Percentiles rank a stretch among this genome's conserved stretches.
Conservation (phyloP, 352 stramenopile genomes). For the Phytophthora litchii region DNA sequence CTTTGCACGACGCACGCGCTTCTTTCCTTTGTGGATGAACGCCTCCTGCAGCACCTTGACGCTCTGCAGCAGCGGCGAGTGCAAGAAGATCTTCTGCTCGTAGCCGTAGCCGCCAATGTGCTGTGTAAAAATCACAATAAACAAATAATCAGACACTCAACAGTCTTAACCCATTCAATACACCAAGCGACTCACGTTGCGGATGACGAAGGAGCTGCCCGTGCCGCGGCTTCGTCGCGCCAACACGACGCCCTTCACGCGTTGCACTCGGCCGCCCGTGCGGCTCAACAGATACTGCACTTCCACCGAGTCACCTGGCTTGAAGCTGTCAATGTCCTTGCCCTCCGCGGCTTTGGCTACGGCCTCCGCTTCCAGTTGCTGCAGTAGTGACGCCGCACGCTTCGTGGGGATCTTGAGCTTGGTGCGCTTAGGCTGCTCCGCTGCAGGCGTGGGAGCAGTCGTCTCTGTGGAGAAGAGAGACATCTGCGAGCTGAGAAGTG, state of each 20-base stretch:
- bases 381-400: slow-evolving; percentile 68
- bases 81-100: slow-evolving; percentile 89
- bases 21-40: slow-evolving; percentile 93
- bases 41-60: slow-evolving; percentile 89
- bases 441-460: slow-evolving; percentile 10
- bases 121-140: slow-evolving; percentile 32
- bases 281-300: slow-evolving; percentile 85
- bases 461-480: slow-evolving; percentile 52
- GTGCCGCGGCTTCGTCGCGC: slow-evolving; percentile 82
- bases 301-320: slow-evolving; percentile 80
- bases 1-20: slow-evolving; percentile 88
- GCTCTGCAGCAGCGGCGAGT: slow-evolving; percentile 88
- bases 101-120: slow-evolving; percentile 88
- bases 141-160: slow-evolving; percentile 3
- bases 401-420: slow-evolving; percentile 88
- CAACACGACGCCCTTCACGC: slow-evolving; percentile 84
- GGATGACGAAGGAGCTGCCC: slow-evolving; percentile 85
- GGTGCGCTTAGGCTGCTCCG: slow-evolving; percentile 48
- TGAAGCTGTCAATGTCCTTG: slow-evolving; percentile 78
- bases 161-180: neutral
- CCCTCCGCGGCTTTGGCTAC: slow-evolving; percentile 64
- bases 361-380: slow-evolving; percentile 69
- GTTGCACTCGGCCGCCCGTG: slow-evolving; percentile 70
- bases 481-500: slow-evolving; percentile 37
- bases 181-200: slow-evolving; percentile 61